Evolutionary conservation across 805 yeast species (phyloP).

Genomic region (Wickerhamiella parazyma): DNA sequence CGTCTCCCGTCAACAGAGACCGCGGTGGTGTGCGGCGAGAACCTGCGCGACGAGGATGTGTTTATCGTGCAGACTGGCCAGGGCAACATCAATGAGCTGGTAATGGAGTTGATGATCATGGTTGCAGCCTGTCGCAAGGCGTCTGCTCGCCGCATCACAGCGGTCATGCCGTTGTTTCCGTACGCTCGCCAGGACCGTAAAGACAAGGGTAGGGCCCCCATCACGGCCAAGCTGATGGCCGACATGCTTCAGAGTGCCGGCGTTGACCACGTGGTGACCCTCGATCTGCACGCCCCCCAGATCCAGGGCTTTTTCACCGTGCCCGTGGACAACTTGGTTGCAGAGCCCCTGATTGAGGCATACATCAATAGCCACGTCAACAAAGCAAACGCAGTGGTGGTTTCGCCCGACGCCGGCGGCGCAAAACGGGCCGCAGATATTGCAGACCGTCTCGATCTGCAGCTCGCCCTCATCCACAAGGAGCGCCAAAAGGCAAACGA

Average conservation of each 20-base stretch:
- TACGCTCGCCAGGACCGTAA: constrained; percentile 97
- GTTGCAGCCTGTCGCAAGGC: constrained; percentile 92
- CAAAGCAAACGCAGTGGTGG: constrained; percentile 52
- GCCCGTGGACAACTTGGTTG: constrained; percentile 93
- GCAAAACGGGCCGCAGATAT: constrained; percentile 94
- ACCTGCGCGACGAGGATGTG: constrained; percentile 79
- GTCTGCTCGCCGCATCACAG: constrained; percentile 87
- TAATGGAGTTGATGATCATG: constrained; percentile 80
- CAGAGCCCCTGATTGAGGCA: constrained; percentile 81
- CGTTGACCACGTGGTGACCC: constrained; percentile 87
- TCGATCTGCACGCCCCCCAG: constrained; percentile 96
- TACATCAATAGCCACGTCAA: constrained; percentile 61
- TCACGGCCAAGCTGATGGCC: constrained; percentile 90
- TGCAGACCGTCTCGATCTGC: constrained; percentile 88
- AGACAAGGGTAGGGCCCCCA: constrained; percentile 92
- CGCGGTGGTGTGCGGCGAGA: constrained; percentile 48
- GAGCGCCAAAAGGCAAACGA: constrained; percentile 96
- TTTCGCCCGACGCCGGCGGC: constrained; percentile 98
- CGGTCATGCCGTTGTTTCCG: constrained; percentile 91
- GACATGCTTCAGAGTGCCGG: constrained; percentile 90
- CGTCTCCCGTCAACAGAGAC: constrained; percentile 20
- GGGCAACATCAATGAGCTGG: constrained; percentile 72
- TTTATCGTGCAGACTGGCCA: constrained; percentile 56
- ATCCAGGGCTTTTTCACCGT: constrained; percentile 94
- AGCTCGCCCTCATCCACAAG: constrained; percentile 92